These are phyloP conservation scores for Clonostachys sp. DNA, from an alignment of 2,329 filamentous ascomycete species.

Conservation along the genomic window DNA sequence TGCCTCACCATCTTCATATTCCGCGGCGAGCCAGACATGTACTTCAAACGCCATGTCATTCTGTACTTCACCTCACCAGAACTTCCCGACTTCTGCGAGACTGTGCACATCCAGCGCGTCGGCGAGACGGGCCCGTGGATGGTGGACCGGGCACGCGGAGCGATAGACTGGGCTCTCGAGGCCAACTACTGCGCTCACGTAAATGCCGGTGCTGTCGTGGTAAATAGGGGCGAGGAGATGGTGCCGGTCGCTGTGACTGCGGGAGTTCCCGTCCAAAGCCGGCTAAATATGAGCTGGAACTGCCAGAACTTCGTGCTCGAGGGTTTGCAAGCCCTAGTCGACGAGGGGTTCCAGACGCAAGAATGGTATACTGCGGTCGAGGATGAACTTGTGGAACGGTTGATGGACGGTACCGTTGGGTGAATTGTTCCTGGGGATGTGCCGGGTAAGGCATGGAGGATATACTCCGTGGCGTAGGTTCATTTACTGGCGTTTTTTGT, in stretches of 20 bases:
- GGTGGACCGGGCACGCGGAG: not conserved
- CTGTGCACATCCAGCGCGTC: constrained; percentile 7
- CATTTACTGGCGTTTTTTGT: no score
- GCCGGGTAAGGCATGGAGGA: no score
- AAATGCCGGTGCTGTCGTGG: constrained; percentile 7
- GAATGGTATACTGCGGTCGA: constrained; percentile 5
- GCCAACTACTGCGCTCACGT: constrained; percentile 6
- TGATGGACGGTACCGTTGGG: constrained; percentile 3
- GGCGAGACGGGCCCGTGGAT: not conserved
- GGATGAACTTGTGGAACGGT: constrained; percentile 5
- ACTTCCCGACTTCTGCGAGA: constrained; percentile 4
- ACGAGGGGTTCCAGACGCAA: constrained; percentile 5
- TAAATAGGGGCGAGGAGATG: constrained; percentile 4
- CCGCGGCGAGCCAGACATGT: constrained; percentile 5
- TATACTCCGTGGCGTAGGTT: no score
- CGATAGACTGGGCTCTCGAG: constrained; percentile 5
- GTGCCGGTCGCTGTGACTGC: constrained; percentile 4
- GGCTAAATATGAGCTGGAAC: constrained; percentile 6
- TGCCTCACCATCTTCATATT: constrained; percentile 6
- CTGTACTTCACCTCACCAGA: constrained; percentile 9
- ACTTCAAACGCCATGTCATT: constrained; percentile 7
- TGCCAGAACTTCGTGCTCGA: constrained; percentile 7
- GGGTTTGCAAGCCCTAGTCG: constrained; percentile 5
- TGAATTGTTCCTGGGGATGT: no score
- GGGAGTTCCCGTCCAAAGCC: not conserved